Evolutionary conservation across 2,329 filamentous ascomycete species (phyloP).

Genomic region (Teratosphaeria destructans): DNA sequence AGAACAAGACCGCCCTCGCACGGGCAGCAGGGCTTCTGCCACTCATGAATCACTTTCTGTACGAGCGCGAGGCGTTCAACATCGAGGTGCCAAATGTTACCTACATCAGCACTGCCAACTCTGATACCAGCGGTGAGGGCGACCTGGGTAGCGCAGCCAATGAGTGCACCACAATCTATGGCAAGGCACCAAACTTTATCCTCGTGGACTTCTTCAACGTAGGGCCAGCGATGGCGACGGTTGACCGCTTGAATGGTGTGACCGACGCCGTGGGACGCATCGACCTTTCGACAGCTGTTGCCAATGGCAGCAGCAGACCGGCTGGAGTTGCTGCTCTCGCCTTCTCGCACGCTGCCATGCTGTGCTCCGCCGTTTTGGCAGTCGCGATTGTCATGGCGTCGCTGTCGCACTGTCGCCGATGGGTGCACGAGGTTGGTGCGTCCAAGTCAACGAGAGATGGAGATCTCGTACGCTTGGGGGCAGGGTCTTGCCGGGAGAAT

Average conservation of each 20-base stretch:
- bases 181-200: slow-evolving; percentile 57
- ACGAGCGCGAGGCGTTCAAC: slow-evolving; percentile 43
- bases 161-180: slow-evolving; percentile 49
- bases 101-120: slow-evolving; percentile 56
- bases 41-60: slow-evolving; percentile 68
- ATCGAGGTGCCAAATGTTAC: slow-evolving; percentile 49
- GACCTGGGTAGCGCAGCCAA: slow-evolving; percentile 40
- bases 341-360: not conserved
- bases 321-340: not conserved
- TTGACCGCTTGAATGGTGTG: slow-evolving; percentile 58
- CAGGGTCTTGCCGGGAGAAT: not conserved
- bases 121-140: slow-evolving; percentile 45
- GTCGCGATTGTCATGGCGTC: not conserved
- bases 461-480: not conserved
- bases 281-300: slow-evolving; percentile 9
- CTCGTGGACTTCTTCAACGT: slow-evolving; percentile 73
- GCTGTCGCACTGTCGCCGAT: not conserved
- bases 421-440: not conserved
- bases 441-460: not conserved
- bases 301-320: not conserved
- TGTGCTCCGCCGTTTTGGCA: slow-evolving; percentile 5
- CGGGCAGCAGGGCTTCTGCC: slow-evolving; percentile 52
- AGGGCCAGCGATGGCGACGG: slow-evolving; percentile 57
- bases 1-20: slow-evolving; percentile 39
- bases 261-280: slow-evolving; percentile 34